A percentile compares a stretch with the other conserved stretches of the same genome.
These are phyloP conservation scores for Sclerotinia spermophila DNA, from an alignment of 2,329 filamentous ascomycete genomes.

Conservation along the genomic window DNA sequence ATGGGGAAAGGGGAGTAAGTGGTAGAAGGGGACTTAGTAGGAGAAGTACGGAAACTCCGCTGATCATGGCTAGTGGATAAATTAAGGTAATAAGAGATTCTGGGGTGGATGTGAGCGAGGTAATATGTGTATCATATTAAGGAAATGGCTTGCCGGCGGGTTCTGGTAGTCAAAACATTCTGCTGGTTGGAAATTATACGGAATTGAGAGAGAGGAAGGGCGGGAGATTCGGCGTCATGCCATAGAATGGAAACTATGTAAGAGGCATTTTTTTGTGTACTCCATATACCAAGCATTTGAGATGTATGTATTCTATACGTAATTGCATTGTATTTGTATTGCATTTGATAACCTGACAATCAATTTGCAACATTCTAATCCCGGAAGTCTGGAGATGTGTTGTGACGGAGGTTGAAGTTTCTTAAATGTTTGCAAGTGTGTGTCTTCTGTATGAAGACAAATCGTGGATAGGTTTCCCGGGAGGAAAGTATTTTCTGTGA, in stretches of 20 bases:
- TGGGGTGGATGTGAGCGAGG: background rate
- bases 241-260: background rate
- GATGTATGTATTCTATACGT: background rate
- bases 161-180: background rate
- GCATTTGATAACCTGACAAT: background rate
- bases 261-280: background rate
- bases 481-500: background rate
- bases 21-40: background rate
- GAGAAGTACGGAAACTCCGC: constrained; percentile 5
- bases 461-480: background rate
- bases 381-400: background rate
- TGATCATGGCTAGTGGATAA: constrained; percentile 6
- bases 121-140: background rate
- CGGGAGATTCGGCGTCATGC: background rate
- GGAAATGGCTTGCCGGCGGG: background rate
- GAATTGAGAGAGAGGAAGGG: background rate
- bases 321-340: background rate
- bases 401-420: background rate
- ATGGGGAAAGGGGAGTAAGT: background rate
- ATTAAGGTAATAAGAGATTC: background rate
- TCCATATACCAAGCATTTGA: background rate
- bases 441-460: background rate
- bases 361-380: background rate
- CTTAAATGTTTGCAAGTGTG: background rate
- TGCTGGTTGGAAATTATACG: background rate